phyloP scores from a whole-genome alignment of 257 asterid species.

The Parsonsia alboflavescens region DNA sequence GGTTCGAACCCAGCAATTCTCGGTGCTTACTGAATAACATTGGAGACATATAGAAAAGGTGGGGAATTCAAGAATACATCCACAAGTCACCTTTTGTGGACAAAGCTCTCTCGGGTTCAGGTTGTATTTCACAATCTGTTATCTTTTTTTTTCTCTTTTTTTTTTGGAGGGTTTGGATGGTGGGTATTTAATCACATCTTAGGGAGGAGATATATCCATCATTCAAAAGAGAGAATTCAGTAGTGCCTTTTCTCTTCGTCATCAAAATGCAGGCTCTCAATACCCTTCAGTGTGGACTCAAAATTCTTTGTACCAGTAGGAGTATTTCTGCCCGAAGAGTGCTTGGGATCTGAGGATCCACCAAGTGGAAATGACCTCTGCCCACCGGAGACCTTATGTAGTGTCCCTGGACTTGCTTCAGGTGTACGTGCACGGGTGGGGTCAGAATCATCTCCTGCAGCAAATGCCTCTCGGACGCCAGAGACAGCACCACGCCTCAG shows the following conservation, averaged over 20 bases:
- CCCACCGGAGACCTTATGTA: conserved; percentile 48
- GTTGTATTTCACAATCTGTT: not conserved
- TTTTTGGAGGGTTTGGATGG: not conserved
- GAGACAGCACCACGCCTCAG: conserved; percentile 60
- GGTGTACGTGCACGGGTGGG: conserved; percentile 60
- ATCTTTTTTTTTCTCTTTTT: not conserved
- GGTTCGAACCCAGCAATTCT: conserved; percentile 5
- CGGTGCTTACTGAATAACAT: not conserved
- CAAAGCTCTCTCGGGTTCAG: not conserved
- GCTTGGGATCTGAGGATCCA: conserved; percentile 62
- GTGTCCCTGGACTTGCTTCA: conserved; percentile 66
- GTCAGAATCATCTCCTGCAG: conserved; percentile 62
- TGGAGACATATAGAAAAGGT: not conserved
- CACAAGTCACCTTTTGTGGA: not conserved
- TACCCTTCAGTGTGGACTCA: conserved; percentile 66
- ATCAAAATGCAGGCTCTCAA: conserved; percentile 61
- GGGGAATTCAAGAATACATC: conserved; percentile 12
- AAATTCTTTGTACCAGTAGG: conserved; percentile 46
- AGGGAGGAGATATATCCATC: not conserved
- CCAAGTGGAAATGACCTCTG: conserved; percentile 60
- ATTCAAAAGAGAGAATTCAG: not conserved
- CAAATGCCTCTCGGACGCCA: conserved; percentile 56
- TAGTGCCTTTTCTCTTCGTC: conserved; percentile 41
- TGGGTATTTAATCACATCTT: not conserved
- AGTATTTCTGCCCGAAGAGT: conserved; percentile 46